Percentiles rank a stretch among this genome's conserved stretches.
Evolutionary conservation across 2,329 filamentous ascomycete species (phyloP).

Genomic region (Talaromyces verruculosus): DNA sequence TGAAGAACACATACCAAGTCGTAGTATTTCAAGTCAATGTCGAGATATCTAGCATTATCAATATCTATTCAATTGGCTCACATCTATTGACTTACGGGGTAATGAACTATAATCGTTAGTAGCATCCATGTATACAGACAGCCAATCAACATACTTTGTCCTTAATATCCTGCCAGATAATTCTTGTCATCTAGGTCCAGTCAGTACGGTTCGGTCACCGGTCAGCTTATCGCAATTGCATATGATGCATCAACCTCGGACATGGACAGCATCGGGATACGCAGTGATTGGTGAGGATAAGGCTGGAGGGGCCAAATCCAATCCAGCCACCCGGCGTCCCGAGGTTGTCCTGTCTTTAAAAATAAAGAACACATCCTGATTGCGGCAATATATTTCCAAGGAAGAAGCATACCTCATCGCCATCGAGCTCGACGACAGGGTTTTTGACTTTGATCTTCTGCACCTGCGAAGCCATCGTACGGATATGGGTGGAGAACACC

Average conservation of each 20-base stretch:
- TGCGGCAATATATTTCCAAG: background rate
- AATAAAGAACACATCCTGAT: conserved; percentile 1
- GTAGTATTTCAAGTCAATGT: conserved; percentile 98
- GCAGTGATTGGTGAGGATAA: conserved; percentile 24
- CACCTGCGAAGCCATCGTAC: conserved; percentile 50
- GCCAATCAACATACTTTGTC: conserved; percentile 64
- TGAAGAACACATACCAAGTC: conserved; percentile 58
- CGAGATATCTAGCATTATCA: conserved; percentile 65
- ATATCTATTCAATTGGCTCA: background rate
- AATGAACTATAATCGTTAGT: conserved; percentile 64
- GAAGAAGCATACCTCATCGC: conserved; percentile 57
- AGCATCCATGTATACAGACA: background rate
- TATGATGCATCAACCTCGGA: conserved; percentile 12
- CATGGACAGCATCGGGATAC: conserved; percentile 7
- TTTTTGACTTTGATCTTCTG: conserved; percentile 99
- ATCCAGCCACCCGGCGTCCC: conserved; percentile 9
- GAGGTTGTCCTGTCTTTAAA: conserved; percentile 23
- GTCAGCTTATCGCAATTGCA: conserved; percentile 25
- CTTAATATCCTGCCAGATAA: conserved; percentile 99
- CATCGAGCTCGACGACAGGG: conserved; percentile 95
- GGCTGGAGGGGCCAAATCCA: conserved; percentile 23
- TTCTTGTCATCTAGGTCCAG: conserved; percentile 77
- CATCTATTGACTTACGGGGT: conserved; percentile 57
- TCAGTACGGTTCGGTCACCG: conserved; percentile 17
- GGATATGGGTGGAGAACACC: conserved; percentile 31